Evolutionary conservation across 805 yeast species (phyloP), one percentile per base, ranked within the genome.

Genomic region (Yarrowia deformans): DNA sequence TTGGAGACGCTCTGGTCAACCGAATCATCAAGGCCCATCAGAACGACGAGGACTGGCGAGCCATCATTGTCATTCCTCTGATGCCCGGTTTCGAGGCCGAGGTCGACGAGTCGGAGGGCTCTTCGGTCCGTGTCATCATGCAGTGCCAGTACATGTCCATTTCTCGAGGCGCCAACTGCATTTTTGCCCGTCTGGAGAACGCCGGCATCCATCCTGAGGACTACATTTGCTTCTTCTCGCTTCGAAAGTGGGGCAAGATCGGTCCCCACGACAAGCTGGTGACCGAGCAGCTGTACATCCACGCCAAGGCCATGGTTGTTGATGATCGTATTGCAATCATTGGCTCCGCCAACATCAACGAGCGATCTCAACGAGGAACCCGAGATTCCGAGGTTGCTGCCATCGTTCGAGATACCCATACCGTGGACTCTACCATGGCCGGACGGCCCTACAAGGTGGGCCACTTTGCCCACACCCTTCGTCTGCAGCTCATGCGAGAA

Each of bases 1-100:
- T 95, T 72, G 99, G 97, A 49, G 97, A 94, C 82, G 99, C 99
- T 0, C 82, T 95, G 55, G 98, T 95, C n/a, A 98, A 95, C 77
- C 84, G 99, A 74, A 93, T 94, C 69, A 90, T 93, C 42, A 84
- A 93, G 58, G 99, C 99, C 0, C 90, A 91, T 75, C 84, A 85
- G 70, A 90, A 88, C 70, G 86, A 87, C 6, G 89, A 87, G 68
- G 78, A 81, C 12, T 95, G 99, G 99, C 88, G 88, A 71, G 98
- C 98, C 0, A 85, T 92, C 34, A 89, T 95, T 71, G 84, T 95
- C 12, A 92, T 95, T 71, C 99, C 99, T 2, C 82, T 95, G 72
- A 92, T 95, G 95, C 99, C 99, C 1, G 99, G 99, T 0, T 95
- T 96, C 77, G 76, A 73, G 54, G 88, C 97, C 35, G 90, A 92